Evolutionary conservation across 2,329 filamentous ascomycete species (phyloP).

Genomic region (Helotiales sp.): DNA sequence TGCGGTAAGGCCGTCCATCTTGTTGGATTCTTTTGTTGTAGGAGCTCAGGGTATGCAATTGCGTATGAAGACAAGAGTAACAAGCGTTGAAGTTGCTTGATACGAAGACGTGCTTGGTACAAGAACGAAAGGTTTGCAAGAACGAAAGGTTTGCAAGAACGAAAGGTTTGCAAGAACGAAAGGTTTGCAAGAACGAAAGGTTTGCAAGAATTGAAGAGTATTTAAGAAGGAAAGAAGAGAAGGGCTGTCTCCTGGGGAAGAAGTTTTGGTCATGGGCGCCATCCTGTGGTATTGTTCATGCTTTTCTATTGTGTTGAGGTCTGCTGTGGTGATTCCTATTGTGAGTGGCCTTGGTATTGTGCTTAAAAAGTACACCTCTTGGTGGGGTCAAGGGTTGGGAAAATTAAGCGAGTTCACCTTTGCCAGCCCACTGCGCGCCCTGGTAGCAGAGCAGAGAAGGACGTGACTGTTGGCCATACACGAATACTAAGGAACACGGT

Average conservation of each 20-base stretch:
- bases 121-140: neutral
- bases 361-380: neutral
- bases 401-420: neutral
- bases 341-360: neutral
- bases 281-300: neutral
- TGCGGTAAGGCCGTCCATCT: neutral
- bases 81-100: neutral
- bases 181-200: neutral
- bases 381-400: neutral
- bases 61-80: too few species aligned
- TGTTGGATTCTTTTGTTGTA: neutral
- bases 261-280: neutral
- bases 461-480: too few species aligned
- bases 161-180: neutral
- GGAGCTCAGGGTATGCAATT: neutral
- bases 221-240: neutral
- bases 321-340: neutral
- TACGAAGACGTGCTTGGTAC: too few species aligned
- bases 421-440: neutral
- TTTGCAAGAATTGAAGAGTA: too few species aligned
- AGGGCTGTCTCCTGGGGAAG: neutral
- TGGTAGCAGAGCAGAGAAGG: neutral
- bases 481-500: too few species aligned
- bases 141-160: neutral
- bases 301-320: neutral